Evolutionary conservation across 371 early-diverging fungal species (phyloP).

Genomic region (Basidiobolus meristosporus): DNA sequence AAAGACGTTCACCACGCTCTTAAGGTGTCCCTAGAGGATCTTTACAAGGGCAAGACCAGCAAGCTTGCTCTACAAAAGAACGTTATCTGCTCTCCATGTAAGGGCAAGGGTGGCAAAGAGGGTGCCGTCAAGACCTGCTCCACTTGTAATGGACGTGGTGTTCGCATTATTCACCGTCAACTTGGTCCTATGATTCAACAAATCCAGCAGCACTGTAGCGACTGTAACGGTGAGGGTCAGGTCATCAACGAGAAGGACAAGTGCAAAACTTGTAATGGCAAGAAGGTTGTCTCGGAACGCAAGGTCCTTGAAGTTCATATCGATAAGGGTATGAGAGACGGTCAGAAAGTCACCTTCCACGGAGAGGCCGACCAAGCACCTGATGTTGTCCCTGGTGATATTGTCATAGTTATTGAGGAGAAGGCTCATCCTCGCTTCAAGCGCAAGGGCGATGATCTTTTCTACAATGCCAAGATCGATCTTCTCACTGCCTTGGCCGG

Average conservation of each 20-base stretch:
- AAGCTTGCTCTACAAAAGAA: constrained; percentile 66
- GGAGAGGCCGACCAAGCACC: constrained; percentile 86
- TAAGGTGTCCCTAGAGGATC: constrained; percentile 66
- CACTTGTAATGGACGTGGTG: constrained; percentile 79
- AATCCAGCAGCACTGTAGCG: constrained; percentile 63
- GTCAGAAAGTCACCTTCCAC: constrained; percentile 72
- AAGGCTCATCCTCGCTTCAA: constrained; percentile 61
- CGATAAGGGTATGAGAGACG: constrained; percentile 81
- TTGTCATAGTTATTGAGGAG: constrained; percentile 66
- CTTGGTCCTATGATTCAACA: constrained; percentile 88
- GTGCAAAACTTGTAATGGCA: constrained; percentile 75
- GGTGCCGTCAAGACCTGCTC: constrained; percentile 52
- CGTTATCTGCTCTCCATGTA: constrained; percentile 49
- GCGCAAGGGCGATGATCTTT: constrained; percentile 58
- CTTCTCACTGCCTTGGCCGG: constrained; percentile 87
- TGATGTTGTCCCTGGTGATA: constrained; percentile 67
- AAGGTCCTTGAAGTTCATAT: constrained; percentile 79
- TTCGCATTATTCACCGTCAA: constrained; percentile 72
- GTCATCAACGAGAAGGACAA: constrained; percentile 60
- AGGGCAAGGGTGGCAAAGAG: constrained; percentile 61
- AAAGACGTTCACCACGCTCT: constrained; percentile 58
- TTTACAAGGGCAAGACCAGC: constrained; percentile 72
- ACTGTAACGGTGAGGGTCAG: constrained; percentile 54
- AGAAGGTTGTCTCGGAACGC: constrained; percentile 60
- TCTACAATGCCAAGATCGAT: constrained; percentile 54